A percentile compares a stretch with the other conserved stretches of the same genome.
Conservation (phyloP, 2,329 filamentous ascomycete genomes). For the Colletotrichum scovillei region DNA sequence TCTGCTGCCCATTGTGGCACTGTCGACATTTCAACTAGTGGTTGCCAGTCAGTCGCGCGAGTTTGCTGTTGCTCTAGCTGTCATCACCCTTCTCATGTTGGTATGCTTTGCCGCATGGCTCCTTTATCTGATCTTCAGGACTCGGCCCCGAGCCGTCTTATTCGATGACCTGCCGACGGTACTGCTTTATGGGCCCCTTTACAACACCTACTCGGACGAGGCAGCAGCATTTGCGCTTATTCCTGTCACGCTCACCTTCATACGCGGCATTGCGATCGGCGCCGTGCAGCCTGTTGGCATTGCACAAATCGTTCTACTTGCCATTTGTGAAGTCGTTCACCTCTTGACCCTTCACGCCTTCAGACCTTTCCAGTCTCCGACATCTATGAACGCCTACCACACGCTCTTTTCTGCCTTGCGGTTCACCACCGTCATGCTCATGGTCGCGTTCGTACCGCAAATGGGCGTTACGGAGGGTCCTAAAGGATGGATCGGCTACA, state of each 20-base stretch:
- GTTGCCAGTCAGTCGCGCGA: conserved; percentile 75
- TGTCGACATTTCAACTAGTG: conserved; percentile 93
- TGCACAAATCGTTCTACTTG: conserved; percentile 90
- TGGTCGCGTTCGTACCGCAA: conserved; percentile 86
- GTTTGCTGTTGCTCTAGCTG: conserved; percentile 79
- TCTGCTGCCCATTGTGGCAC: conserved; percentile 83
- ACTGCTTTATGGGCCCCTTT: conserved; percentile 89
- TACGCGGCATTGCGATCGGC: conserved; percentile 90
- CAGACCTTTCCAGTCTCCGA: conserved; percentile 88
- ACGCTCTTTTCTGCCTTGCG: conserved; percentile 84
- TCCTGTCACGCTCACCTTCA: conserved; percentile 84
- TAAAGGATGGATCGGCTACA: conserved; percentile 96
- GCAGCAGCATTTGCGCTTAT: conserved; percentile 91
- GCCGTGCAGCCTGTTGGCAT: conserved; percentile 94
- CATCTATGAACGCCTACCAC: conserved; percentile 98
- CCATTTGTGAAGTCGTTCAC: conserved; percentile 93
- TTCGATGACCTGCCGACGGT: conserved; percentile 95
- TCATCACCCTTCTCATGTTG: conserved; percentile 78
- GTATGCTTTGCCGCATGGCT: conserved; percentile 83
- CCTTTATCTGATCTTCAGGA: conserved; percentile 81
- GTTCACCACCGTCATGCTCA: conserved; percentile 79
- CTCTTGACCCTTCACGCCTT: conserved; percentile 90
- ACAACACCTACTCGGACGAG: conserved; percentile 97
- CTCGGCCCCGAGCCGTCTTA: conserved; percentile 84
- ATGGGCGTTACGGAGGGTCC: conserved; percentile 81